Evolutionary conservation across 495 filamentous ascomycete species (phyloP).

Genomic region (Aspergillus cavernicola): DNA sequence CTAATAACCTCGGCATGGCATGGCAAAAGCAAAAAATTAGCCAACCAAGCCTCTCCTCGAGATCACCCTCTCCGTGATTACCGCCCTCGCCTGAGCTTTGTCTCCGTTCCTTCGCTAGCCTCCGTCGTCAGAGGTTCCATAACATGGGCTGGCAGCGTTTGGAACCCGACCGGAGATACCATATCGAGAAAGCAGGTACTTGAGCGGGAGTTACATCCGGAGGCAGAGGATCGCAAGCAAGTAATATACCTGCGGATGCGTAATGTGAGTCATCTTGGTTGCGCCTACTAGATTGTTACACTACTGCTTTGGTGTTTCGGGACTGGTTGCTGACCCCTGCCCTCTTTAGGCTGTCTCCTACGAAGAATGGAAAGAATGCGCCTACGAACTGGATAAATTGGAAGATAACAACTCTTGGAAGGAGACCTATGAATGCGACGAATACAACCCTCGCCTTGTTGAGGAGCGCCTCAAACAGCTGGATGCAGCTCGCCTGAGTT

Average conservation of each 20-base stretch:
- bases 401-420: conserved; percentile 87
- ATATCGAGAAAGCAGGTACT: conserved; percentile 45
- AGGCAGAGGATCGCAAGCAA: conserved; percentile 57
- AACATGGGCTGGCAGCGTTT: conserved; percentile 45
- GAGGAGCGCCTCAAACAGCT: conserved; percentile 65
- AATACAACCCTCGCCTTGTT: conserved; percentile 70
- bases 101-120: conserved; percentile 36
- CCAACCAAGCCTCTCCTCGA: conserved; percentile 4
- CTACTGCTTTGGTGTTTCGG: background rate
- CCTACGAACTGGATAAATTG: conserved; percentile 72
- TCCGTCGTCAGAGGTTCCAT: conserved; percentile 34
- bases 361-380: conserved; percentile 61
- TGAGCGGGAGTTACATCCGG: conserved; percentile 40
- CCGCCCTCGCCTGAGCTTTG: conserved; percentile 23
- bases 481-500: conserved; percentile 67
- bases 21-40: conserved; percentile 15
- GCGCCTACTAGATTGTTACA: background rate
- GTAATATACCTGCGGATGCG: conserved; percentile 60
- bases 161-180: conserved; percentile 52
- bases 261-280: conserved; percentile 41
- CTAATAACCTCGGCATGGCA: conserved; percentile 31
- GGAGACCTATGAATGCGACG: conserved; percentile 52
- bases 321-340: background rate
- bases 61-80: conserved; percentile 6
- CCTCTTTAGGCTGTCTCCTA: conserved; percentile 54